Conservation (phyloP, 345 rosid species). For the Linum usitatissimum region DNA sequence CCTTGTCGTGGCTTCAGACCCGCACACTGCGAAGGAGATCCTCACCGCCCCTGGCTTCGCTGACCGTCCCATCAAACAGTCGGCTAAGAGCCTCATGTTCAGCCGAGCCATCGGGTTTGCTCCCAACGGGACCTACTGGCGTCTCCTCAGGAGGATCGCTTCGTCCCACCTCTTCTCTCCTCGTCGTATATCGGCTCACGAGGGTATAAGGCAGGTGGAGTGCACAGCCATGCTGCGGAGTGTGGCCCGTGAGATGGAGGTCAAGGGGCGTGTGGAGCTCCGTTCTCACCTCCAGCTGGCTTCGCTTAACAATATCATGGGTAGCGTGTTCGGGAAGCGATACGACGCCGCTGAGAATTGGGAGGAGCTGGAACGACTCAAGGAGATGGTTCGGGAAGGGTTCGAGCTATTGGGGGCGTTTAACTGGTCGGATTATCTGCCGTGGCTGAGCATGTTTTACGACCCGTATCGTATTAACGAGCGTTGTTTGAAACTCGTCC, state of each 20-base stretch:
- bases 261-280: constrained; percentile 26
- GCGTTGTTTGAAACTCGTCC: constrained; percentile 68
- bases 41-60: constrained; percentile 55
- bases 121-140: constrained; percentile 80
- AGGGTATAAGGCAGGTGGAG: constrained; percentile 43
- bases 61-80: constrained; percentile 78
- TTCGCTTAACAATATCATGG: constrained; percentile 73
- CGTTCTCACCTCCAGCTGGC: constrained; percentile 65
- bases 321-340: constrained; percentile 71
- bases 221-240: constrained; percentile 35
- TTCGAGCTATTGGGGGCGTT: constrained; percentile 77
- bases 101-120: constrained; percentile 88
- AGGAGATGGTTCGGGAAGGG: constrained; percentile 63
- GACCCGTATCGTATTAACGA: constrained; percentile 44
- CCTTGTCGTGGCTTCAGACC: constrained; percentile 39
- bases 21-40: constrained; percentile 57
- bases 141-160: constrained; percentile 59
- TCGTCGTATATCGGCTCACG: constrained; percentile 49
- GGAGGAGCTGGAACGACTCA: constrained; percentile 36
- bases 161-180: constrained; percentile 73
- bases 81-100: constrained; percentile 74
- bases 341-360: constrained; percentile 27
- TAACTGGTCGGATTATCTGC: constrained; percentile 67
- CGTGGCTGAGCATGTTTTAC: constrained; percentile 48
- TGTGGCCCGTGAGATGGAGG: constrained; percentile 33